phyloP scores from a whole-genome alignment of 176 grass and related monocot genomes.

The Themeda triandra region DNA sequence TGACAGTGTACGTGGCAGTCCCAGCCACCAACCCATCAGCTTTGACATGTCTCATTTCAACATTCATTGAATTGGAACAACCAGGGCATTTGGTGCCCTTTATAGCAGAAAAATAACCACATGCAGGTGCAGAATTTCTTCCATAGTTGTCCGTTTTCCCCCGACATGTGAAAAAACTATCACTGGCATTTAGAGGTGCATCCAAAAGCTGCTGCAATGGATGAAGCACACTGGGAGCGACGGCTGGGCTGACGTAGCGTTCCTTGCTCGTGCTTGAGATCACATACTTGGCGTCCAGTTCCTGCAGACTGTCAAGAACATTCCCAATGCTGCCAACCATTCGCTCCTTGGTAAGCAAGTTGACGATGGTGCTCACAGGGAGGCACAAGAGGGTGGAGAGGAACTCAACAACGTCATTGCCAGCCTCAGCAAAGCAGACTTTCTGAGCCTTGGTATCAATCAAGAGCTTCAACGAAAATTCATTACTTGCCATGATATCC shows the following conservation, averaged over 20 bases:
- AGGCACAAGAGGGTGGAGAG: slow-evolving; percentile 12
- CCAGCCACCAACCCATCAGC: neutral
- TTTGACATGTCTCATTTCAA: neutral
- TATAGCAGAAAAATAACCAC: neutral
- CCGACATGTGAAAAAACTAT: slow-evolving; percentile 3
- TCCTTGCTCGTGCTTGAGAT: neutral
- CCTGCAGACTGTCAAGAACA: neutral
- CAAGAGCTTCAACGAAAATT: slow-evolving; percentile 19
- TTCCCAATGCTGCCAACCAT: slow-evolving; percentile 24
- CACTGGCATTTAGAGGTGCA: neutral
- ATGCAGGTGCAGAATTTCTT: neutral
- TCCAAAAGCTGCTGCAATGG: neutral
- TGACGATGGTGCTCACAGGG: slow-evolving; percentile 11
- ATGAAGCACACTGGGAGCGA: neutral
- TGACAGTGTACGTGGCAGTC: neutral
- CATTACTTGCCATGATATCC: neutral
- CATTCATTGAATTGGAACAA: neutral
- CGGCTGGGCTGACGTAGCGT: neutral
- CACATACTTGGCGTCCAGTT: slow-evolving; percentile 5
- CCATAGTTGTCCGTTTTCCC: neutral
- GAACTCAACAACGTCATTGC: slow-evolving; percentile 3
- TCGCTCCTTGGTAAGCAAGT: slow-evolving; percentile 23
- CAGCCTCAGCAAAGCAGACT: slow-evolving; percentile 29
- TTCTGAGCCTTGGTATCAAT: slow-evolving; percentile 16
- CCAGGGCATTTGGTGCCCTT: neutral